Evolutionary conservation across 106 monocot genomes (phyloP), one percentile per base, ranked within the genome.

Genomic region (Apostasia ramifera): DNA sequence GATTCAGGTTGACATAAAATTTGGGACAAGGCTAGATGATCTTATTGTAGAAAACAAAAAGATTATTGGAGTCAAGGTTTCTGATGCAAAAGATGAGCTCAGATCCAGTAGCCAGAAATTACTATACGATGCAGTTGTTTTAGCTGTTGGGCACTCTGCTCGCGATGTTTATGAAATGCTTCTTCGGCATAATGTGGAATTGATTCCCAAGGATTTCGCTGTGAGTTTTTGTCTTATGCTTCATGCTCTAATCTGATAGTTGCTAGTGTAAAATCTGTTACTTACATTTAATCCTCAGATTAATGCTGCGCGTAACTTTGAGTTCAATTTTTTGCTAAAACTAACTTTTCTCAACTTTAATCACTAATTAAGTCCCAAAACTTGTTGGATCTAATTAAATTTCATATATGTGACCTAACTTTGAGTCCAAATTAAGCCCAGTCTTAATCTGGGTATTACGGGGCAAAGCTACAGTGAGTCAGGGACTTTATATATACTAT

Each of bases 71-170:
- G 58, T 98, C 60, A 77, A 81, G 60, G 74, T 92, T 71, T 90
- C 81, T 54, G 74, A 87, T 74, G 60, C 78, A 61, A 78, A 71
- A 69, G 13, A 64, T 53, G 77, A 64, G n/a, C 66, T 70, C n/a
- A 63, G 71, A 76, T 78, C 63, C 72, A 57, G 64, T 66, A 69
- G 46, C 56, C 68, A 87, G 55, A 80, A 59, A 2, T 59, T 98
- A 46, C 45, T 76, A 12, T 93, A 45, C 76, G 98, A 98, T 80
- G 82, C 83, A 58, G 87, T 93, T 78, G 87, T 98, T 81, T 78
- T 98, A 39, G 98, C 98, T 49, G 98, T 98, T 63, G 98, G 98
- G 45, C 98, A 98, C 70, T 98, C 98, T 56, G 93, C 98, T 56
- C 76, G 93, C 12, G 98, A 98, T 85, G 87, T 90, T 54, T 98